Evolutionary conservation across 163 green algal genomes (phyloP).

Genomic region (Volvox carteri): DNA sequence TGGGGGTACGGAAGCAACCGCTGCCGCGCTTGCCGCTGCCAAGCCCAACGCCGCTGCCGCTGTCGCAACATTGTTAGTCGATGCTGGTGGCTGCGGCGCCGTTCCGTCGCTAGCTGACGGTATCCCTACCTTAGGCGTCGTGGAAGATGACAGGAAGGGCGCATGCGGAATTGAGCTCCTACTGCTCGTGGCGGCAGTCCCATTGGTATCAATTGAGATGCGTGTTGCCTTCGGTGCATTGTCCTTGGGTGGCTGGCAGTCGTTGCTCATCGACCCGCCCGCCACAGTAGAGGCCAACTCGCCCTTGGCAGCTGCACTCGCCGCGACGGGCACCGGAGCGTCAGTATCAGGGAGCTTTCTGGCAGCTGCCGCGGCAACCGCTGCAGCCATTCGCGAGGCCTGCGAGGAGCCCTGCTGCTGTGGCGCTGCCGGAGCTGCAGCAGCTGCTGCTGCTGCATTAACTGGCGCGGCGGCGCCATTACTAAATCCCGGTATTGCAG

Average conservation of each 20-base stretch:
- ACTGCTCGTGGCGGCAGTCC: neutral
- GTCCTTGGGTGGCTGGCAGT: slow-evolving; percentile 36
- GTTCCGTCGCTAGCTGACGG: too few relatives aligned
- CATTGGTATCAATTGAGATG: neutral
- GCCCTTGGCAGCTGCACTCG: too few relatives aligned
- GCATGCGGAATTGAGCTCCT: neutral
- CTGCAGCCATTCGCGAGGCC: neutral
- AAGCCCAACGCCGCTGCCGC: neutral
- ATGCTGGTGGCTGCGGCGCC: neutral
- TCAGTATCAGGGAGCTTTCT: neutral
- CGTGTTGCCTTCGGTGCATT: slow-evolving; percentile 10
- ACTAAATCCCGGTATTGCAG: neutral
- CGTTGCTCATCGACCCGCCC: neutral
- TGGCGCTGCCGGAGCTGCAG: neutral
- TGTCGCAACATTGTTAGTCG: neutral
- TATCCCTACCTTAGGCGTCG: too few relatives aligned
- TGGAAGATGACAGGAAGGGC: neutral
- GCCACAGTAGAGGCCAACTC: neutral
- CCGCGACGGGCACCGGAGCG: neutral
- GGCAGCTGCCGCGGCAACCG: neutral
- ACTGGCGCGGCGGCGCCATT: neutral
- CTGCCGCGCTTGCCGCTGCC: neutral
- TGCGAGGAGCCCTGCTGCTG: neutral
- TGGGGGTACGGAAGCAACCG: neutral
- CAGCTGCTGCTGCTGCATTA: neutral